Evolutionary conservation across 345 rosid genomes (phyloP).

Genomic region (Hirschfeldia incana): DNA sequence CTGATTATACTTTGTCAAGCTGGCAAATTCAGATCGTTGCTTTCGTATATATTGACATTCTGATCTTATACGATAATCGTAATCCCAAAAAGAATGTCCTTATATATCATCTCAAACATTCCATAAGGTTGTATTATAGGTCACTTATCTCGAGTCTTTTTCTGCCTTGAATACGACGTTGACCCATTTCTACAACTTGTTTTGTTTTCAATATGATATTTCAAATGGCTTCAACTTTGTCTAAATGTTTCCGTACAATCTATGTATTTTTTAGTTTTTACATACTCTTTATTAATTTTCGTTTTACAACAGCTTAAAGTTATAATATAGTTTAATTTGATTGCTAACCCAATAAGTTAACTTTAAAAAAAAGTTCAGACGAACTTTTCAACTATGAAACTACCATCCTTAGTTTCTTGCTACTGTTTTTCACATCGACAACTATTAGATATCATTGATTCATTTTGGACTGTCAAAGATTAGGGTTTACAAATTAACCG

Average conservation of each 20-base stretch:
- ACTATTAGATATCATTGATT: no score
- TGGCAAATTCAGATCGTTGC: background rate
- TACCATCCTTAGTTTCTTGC: background rate
- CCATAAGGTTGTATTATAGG: background rate
- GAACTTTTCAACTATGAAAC: background rate
- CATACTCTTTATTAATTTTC: background rate
- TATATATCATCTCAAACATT: slow-evolving; percentile 31
- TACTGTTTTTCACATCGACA: background rate
- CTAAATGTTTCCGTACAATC: background rate
- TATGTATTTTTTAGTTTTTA: no score
- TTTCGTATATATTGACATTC: background rate
- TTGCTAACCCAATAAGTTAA: background rate
- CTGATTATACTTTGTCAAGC: background rate
- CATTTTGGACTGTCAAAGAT: background rate
- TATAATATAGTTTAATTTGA: background rate
- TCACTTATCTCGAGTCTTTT: background rate
- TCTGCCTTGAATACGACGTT: slow-evolving; percentile 14
- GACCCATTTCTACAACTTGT: slow-evolving; percentile 20
- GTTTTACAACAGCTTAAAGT: background rate
- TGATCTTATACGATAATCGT: background rate
- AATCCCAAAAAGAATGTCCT: background rate
- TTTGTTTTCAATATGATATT: slow-evolving; percentile 12
- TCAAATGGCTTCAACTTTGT: background rate
- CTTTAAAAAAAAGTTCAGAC: no score
- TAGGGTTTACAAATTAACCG: background rate